phyloP scores from a whole-genome alignment of 345 rosid species.

The Balakata baccata region DNA sequence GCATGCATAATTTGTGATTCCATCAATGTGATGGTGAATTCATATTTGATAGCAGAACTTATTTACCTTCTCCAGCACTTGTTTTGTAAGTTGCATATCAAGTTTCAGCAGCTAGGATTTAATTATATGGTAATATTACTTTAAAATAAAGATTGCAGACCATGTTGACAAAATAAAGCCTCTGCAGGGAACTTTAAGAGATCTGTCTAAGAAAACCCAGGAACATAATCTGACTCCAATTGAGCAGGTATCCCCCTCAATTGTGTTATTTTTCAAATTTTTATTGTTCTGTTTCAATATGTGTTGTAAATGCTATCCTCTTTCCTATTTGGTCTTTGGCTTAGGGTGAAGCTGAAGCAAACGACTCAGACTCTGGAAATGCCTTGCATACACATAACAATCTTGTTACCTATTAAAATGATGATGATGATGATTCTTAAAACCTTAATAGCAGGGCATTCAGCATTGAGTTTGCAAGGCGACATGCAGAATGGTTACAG shows the following conservation, averaged over 20 bases:
- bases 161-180: constrained; percentile 11
- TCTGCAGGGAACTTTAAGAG: constrained; percentile 64
- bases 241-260: constrained; percentile 41
- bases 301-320: not conserved
- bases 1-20: not conserved
- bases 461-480: not conserved
- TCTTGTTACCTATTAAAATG: constrained; percentile 41
- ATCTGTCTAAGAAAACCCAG: constrained; percentile 54
- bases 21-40: not conserved
- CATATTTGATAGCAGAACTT: not conserved
- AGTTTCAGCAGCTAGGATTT: not conserved
- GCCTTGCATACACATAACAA: constrained; percentile 37
- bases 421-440: constrained; percentile 35
- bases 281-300: not conserved
- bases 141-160: no score
- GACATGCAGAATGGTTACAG: constrained; percentile 1
- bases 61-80: not conserved
- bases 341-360: constrained; percentile 53
- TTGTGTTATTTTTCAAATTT: not conserved
- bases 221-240: constrained; percentile 44
- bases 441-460: constrained; percentile 37
- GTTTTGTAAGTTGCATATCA: not conserved
- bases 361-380: constrained; percentile 41
- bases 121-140: not conserved
- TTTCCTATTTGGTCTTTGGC: constrained; percentile 3